These are phyloP conservation scores for Coprinopsis sp. DNA, from an alignment of 768 basidiomycete genomes.

Conservation along the genomic window DNA sequence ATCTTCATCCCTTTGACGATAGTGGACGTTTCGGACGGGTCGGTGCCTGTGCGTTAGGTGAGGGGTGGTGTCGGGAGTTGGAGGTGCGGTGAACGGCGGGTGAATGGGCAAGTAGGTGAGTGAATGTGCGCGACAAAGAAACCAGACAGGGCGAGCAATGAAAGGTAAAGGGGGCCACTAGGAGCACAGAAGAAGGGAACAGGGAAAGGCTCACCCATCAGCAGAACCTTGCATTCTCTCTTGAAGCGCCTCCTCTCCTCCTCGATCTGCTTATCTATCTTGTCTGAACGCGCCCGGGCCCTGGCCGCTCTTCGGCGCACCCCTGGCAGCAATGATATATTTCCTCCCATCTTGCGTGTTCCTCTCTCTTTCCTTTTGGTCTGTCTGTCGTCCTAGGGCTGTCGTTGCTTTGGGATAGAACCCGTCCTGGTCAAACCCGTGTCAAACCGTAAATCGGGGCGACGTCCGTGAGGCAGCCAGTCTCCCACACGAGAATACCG, in stretches of 20 bases:
- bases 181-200: not conserved
- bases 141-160: not conserved
- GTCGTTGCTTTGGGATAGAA: too few relatives aligned
- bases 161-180: too few relatives aligned
- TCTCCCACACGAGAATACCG: too few relatives aligned
- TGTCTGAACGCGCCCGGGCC: slow-evolving; percentile 60
- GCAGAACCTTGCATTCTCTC: slow-evolving; percentile 87
- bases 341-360: slow-evolving; percentile 56
- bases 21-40: slow-evolving; percentile 92
- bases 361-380: too few relatives aligned
- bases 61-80: not conserved
- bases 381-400: too few relatives aligned
- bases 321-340: slow-evolving; percentile 57
- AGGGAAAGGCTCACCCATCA: slow-evolving; percentile 69
- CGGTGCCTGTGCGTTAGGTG: slow-evolving; percentile 66
- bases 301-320: slow-evolving; percentile 54
- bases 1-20: slow-evolving; percentile 99
- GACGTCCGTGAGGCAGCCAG: too few relatives aligned
- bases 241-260: slow-evolving; percentile 80
- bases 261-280: slow-evolving; percentile 80
- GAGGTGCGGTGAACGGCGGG: not conserved
- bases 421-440: too few relatives aligned
- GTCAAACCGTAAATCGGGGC: too few relatives aligned
- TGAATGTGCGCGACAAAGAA: not conserved
- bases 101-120: not conserved